Conservation (phyloP, 306 rosid species). For the Geum urbanum region DNA sequence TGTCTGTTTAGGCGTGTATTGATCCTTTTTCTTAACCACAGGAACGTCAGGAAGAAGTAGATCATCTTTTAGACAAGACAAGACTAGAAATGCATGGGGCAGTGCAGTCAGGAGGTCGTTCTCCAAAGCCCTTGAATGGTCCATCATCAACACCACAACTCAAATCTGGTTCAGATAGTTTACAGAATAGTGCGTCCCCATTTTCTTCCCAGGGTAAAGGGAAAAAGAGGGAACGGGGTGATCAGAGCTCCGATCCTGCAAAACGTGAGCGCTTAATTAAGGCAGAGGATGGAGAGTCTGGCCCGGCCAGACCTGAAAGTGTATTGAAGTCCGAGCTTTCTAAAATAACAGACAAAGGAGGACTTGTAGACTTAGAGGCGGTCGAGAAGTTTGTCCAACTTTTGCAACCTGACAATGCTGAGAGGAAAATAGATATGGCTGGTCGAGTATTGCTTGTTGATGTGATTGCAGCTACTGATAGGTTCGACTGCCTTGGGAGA, state of each 20-base stretch:
- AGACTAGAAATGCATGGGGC: constrained; percentile 87
- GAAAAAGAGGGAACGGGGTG: constrained; percentile 81
- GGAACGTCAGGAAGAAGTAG: constrained; percentile 91
- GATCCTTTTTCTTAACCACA: constrained; percentile 19
- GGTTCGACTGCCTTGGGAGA: constrained; percentile 60
- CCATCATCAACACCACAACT: constrained; percentile 60
- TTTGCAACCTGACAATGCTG: constrained; percentile 62
- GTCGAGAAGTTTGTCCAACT: constrained; percentile 78
- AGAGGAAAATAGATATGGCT: constrained; percentile 68
- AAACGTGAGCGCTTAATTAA: constrained; percentile 63
- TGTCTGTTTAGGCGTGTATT: background rate
- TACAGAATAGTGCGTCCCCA: constrained; percentile 59
- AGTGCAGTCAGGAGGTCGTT: constrained; percentile 90
- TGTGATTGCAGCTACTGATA: constrained; percentile 71
- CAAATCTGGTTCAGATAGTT: constrained; percentile 70
- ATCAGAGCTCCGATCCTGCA: constrained; percentile 63
- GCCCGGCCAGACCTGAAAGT: constrained; percentile 50
- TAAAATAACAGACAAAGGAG: constrained; percentile 84
- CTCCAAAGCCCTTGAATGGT: constrained; percentile 85
- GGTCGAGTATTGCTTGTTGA: constrained; percentile 70
- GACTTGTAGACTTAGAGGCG: constrained; percentile 64
- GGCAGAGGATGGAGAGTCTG: constrained; percentile 74
- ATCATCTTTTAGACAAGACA: constrained; percentile 69
- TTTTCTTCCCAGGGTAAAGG: constrained; percentile 65
- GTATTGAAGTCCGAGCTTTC: constrained; percentile 65